Evolutionary conservation across 371 early-diverging fungal species (phyloP).

Genomic region (Syncephalis fuscata): DNA sequence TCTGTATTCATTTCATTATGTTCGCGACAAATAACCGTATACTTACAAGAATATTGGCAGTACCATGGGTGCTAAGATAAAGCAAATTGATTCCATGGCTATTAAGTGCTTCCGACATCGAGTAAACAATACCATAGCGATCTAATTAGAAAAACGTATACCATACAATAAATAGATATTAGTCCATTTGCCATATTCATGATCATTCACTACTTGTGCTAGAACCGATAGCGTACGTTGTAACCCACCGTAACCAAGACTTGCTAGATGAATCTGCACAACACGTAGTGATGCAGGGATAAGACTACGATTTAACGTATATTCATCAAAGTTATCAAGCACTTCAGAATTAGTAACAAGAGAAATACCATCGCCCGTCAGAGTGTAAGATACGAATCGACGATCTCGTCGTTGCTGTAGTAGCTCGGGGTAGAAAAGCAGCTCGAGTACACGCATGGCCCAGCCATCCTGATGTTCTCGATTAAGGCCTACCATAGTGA

Average conservation of each 20-base stretch:
- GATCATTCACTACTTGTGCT: background rate
- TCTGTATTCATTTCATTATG: no score
- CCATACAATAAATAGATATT: background rate
- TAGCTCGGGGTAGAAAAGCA: slow-evolving; percentile 35
- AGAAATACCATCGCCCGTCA: slow-evolving; percentile 51
- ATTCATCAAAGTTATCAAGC: slow-evolving; percentile 32
- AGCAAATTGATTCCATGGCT: slow-evolving; percentile 42
- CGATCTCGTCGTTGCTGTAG: slow-evolving; percentile 4
- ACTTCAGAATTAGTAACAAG: slow-evolving; percentile 43
- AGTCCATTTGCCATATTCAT: background rate
- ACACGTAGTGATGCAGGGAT: slow-evolving; percentile 35
- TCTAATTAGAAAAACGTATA: slow-evolving; percentile 18
- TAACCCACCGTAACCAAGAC: slow-evolving; percentile 15
- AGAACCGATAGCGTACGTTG: background rate
- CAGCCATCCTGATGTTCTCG: slow-evolving; percentile 21
- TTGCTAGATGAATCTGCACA: slow-evolving; percentile 51
- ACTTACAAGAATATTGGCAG: slow-evolving; percentile 52
- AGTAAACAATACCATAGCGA: slow-evolving; percentile 53
- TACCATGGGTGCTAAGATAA: slow-evolving; percentile 49
- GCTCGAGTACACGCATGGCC: slow-evolving; percentile 29
- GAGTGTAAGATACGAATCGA: slow-evolving; percentile 53
- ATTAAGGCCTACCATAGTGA: slow-evolving; percentile 38
- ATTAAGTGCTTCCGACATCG: slow-evolving; percentile 50
- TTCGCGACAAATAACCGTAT: background rate
- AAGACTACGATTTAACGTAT: slow-evolving; percentile 34